Percentiles rank a stretch among this genome's conserved stretches.
Conservation (phyloP, 495 filamentous ascomycete genomes). For the Elasticomyces elasticus region DNA sequence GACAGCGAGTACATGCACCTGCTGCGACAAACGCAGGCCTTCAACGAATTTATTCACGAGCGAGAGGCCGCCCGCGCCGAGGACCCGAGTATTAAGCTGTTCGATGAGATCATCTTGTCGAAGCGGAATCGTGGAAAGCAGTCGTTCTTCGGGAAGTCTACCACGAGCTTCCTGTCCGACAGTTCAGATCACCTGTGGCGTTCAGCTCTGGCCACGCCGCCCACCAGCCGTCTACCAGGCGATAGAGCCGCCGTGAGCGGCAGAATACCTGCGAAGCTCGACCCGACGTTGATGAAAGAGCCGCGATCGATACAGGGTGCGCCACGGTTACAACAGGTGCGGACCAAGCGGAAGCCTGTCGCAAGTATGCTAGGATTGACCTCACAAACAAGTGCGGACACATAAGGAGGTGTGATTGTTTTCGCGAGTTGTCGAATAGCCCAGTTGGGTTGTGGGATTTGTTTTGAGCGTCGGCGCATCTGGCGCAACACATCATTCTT, state of each 20-base stretch:
- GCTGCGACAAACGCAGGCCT: slow-evolving; percentile 89
- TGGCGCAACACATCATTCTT: neutral
- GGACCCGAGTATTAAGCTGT: slow-evolving; percentile 68
- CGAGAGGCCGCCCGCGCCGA: slow-evolving; percentile 58
- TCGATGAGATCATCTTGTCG: slow-evolving; percentile 89
- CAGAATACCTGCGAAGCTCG: slow-evolving; percentile 71
- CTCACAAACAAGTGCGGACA: slow-evolving; percentile 6
- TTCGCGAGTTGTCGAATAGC: neutral
- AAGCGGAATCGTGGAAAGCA: slow-evolving; percentile 76
- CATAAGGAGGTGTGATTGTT: neutral
- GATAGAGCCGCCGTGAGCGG: slow-evolving; percentile 51
- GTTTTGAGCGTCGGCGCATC: slow-evolving; percentile 3
- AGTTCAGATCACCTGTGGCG: slow-evolving; percentile 88
- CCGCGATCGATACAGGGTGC: slow-evolving; percentile 37
- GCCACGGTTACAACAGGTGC: slow-evolving; percentile 30
- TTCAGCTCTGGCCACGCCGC: slow-evolving; percentile 70
- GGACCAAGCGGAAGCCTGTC: slow-evolving; percentile 35
- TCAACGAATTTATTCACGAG: slow-evolving; percentile 95
- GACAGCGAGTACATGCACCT: slow-evolving; percentile 79
- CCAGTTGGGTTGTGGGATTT: neutral
- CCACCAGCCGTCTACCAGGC: slow-evolving; percentile 60
- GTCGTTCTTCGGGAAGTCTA: slow-evolving; percentile 34
- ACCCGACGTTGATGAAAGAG: slow-evolving; percentile 79
- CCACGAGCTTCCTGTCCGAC: slow-evolving; percentile 68
- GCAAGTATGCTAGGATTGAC: slow-evolving; percentile 25